Percentiles rank a stretch among this genome's conserved stretches.
These are phyloP conservation scores for Phialemoniopsis sp. DNA, from an alignment of 2,329 filamentous ascomycete species.

Conservation along the genomic window DNA sequence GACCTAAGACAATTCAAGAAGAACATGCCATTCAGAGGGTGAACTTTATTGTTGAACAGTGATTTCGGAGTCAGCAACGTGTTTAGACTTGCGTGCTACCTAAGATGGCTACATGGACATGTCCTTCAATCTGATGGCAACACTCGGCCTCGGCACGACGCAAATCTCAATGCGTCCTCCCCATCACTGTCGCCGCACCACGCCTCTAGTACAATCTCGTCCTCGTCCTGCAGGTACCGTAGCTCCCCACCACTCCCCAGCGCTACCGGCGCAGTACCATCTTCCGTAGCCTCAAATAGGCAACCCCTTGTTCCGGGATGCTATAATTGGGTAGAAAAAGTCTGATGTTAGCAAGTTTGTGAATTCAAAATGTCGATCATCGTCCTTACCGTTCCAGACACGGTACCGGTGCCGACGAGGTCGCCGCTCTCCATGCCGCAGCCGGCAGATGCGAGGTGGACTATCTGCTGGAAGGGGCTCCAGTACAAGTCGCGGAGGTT, in stretches of 20 bases:
- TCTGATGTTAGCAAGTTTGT: too few species aligned
- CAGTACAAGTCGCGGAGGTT: conserved; percentile 1
- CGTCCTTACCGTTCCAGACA: background rate
- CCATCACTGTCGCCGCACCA: background rate
- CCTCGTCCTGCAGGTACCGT: background rate
- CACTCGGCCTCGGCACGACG: conserved; percentile 1
- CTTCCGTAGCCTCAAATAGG: background rate
- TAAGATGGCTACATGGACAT: too few species aligned
- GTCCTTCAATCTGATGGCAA: too few species aligned
- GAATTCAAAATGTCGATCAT: background rate
- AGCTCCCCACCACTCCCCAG: background rate
- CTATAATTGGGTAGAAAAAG: background rate
- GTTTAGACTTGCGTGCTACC: too few species aligned
- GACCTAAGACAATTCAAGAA: too few species aligned
- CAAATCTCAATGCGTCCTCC: background rate
- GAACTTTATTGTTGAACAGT: too few species aligned
- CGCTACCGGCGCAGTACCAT: background rate
- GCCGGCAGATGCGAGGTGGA: background rate
- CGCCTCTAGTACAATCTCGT: background rate
- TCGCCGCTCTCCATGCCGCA: background rate
- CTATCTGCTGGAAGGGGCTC: background rate
- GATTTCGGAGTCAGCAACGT: too few species aligned
- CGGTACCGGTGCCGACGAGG: background rate
- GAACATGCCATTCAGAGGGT: too few species aligned
- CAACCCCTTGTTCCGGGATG: background rate